A percentile compares a stretch with the other conserved stretches of the same genome.
Conservation (phyloP, 176 grass and related monocot species). For the Carex myosuroides region DNA sequence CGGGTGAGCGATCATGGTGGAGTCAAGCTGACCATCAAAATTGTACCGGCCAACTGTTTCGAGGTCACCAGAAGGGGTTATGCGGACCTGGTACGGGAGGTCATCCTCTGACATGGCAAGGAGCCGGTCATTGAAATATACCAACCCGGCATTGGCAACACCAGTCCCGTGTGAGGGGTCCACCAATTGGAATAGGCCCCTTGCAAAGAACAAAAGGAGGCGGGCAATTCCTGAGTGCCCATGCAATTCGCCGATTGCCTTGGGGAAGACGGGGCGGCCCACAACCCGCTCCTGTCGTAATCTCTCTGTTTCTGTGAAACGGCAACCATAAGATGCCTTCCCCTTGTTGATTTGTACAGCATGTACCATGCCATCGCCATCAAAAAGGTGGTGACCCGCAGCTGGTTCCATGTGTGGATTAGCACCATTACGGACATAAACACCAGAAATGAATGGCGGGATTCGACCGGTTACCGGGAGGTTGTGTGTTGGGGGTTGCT, state of each 20-base stretch:
- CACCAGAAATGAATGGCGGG: constrained; percentile 68
- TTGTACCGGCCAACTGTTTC: constrained; percentile 55
- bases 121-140: constrained; percentile 80
- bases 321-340: constrained; percentile 61
- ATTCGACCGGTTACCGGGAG: constrained; percentile 60
- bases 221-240: constrained; percentile 69
- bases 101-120: constrained; percentile 99
- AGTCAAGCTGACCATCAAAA: constrained; percentile 57
- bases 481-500: constrained; percentile 25
- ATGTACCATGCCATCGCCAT: constrained; percentile 95
- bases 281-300: constrained; percentile 46
- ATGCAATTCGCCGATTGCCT: constrained; percentile 93
- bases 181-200: constrained; percentile 43
- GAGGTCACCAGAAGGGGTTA: constrained; percentile 49
- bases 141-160: constrained; percentile 82
- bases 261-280: constrained; percentile 53
- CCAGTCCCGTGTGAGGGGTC: constrained; percentile 55
- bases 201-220: constrained; percentile 69
- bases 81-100: constrained; percentile 68
- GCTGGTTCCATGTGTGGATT: constrained; percentile 58
- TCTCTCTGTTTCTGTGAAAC: constrained; percentile 58
- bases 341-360: constrained; percentile 55
- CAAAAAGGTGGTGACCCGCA: constrained; percentile 80
- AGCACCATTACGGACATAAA: constrained; percentile 82
- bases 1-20: constrained; percentile 82